Base-by-base conservation (phyloP, 106 monocot genomes). In the Gastrodia elata region DNA sequence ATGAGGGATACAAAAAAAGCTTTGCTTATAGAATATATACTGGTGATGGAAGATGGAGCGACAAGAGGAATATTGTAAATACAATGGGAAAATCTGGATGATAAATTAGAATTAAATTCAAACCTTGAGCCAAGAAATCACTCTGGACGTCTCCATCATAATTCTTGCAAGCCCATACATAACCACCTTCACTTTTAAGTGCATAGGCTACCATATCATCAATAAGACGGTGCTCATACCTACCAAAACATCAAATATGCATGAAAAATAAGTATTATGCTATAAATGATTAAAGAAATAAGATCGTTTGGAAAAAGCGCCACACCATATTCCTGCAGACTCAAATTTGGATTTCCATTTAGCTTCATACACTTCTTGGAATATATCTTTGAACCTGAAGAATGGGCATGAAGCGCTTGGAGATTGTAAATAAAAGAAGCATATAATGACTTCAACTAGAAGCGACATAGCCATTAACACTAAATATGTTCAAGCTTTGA, bases 191-290 rank as follows among this genome's bases (percentile, higher is more conserved):
- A 73, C 92, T 92, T 81, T 91, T 91, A 20, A 91, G 71, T 11
- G 89, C 92, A 88, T 97, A 97, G 15, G 96, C 96, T 75, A 97
- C 96, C 96, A 97, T 97, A 80, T 97, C 96, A 80, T 97, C 96
- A 74, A 97, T 97, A 7, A 97, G 84, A 20, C 96, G 83, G 71
- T 97, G 96, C 56, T 97, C 96, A 82, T 97, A 97, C 96, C 96
- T 97, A 72, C 56, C 22, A 81, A 32, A 67, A 58, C 18, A 76
- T 79, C 15, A 81, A 22, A 26, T 24, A 28, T 42, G 8, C 18
- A 80, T 52, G 42, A 70, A 16, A 75, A 32, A 40, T 72, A 86
- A 37, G 73, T 22, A 40, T 9, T 40, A 30, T 49, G 1, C 27
- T 1, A 43, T 16, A 42, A 25, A 61, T 30, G 43, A 28, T 14